Base-by-base conservation (phyloP, 192 early-diverging fungal species). In the Lobosporangium transversale region DNA sequence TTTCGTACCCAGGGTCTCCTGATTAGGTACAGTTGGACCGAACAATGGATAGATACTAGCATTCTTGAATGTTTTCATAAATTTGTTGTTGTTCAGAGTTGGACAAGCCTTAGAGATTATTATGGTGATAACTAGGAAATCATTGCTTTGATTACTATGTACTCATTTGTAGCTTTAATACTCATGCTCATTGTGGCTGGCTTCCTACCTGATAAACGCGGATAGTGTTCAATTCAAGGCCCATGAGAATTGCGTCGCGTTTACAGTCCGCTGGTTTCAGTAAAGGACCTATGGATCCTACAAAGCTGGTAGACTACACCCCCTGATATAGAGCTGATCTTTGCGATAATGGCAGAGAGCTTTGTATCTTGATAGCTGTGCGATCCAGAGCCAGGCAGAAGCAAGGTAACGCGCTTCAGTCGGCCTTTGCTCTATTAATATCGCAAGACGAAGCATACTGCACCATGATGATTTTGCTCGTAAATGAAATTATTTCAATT, bases 251-350 rank as follows among this genome's bases (percentile, higher is more conserved):
- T 48, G 87, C 53, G 69, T 93, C 90, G 58, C 89, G 86, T 56
- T 73, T 79, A 75, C 91, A 93, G 42, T 66, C 82, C 21, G 63
- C 63, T 36, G 70, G 68, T 58, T 89, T 86, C 11, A 88, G 80
- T 36, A 93, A 81, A 27, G 91, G 91, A 65, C 91, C 91, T 31
- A 58, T 76, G 30, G 62, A 67, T 27, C 75, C 78, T 17, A 52
- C 42, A 21, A 61, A 68, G 92, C 64, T 91, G 90, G 64, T 93
- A 93, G n/a, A 84, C 89, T 18, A 91, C 83, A 53, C 89, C 90
- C n/a, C 78, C 90, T 90, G 81, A 91, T 81, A 53, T 88, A 91
- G 82, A 93, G 91, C 71, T 93, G 89, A 26, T 88, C 81, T 90
- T 88, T 7, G 88, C 89, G 31, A 88, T 86, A 20, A 83, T 83